Conservation (phyloP, 2,329 filamentous ascomycete genomes). For the Cytospora mali region DNA sequence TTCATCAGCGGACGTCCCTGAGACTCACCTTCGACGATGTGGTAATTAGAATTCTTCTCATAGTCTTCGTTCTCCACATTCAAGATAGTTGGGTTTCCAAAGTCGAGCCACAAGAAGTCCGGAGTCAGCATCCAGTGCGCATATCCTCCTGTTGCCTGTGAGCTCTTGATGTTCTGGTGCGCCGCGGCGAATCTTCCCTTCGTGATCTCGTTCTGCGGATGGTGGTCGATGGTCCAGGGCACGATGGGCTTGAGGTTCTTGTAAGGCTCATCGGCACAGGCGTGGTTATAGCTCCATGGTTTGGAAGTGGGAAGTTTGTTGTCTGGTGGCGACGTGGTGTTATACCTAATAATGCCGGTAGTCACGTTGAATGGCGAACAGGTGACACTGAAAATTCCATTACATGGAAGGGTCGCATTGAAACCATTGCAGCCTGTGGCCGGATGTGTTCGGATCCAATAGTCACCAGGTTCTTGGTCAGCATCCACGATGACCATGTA, state of each 20-base stretch:
- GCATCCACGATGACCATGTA: slow-evolving; percentile 46
- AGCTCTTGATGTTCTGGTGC: slow-evolving; percentile 14
- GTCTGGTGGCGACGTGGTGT: slow-evolving; percentile 1
- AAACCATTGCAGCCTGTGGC: slow-evolving; percentile 29
- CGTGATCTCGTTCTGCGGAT: slow-evolving; percentile 22
- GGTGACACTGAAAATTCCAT: slow-evolving; percentile 22
- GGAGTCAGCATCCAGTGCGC: slow-evolving; percentile 26
- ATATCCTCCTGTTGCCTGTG: slow-evolving; percentile 16
- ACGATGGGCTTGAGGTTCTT: slow-evolving; percentile 17
- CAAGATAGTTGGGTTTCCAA: slow-evolving; percentile 26
- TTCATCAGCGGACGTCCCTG: rapidly evolving
- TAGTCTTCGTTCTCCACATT: slow-evolving; percentile 25
- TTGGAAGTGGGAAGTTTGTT: slow-evolving; percentile 28
- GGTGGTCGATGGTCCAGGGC: slow-evolving; percentile 19
- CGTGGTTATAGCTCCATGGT: slow-evolving; percentile 14
- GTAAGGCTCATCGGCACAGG: slow-evolving; percentile 13
- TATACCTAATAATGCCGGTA: slow-evolving; percentile 32
- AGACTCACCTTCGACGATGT: slow-evolving; percentile 21
- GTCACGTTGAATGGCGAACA: slow-evolving; percentile 24
- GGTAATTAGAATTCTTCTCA: slow-evolving; percentile 22
- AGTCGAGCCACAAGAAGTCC: slow-evolving; percentile 28
- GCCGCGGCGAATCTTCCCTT: slow-evolving; percentile 17
- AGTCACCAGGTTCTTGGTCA: slow-evolving; percentile 31
- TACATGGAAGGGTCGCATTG: slow-evolving; percentile 2
- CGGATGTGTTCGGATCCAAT: slow-evolving; percentile 35